Conservation (phyloP, 768 basidiomycete genomes). For the Galerina marginata region DNA sequence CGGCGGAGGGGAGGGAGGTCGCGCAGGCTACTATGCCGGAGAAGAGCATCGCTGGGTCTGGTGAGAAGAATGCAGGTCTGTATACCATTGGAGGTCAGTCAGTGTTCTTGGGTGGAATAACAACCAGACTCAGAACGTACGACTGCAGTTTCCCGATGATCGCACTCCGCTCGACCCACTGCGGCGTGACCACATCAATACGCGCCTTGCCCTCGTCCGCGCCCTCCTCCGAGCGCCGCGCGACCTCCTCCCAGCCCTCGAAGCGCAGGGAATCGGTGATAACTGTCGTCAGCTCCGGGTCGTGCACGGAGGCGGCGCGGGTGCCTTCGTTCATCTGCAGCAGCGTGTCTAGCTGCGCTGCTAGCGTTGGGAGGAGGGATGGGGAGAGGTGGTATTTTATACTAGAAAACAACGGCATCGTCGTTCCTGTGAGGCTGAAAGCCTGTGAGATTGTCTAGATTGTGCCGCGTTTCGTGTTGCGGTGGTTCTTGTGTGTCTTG, state of each 20-base stretch:
- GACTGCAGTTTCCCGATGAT: slow-evolving; percentile 61
- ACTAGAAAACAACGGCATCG: slow-evolving; percentile 7
- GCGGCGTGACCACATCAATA: slow-evolving; percentile 34
- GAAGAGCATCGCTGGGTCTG: slow-evolving; percentile 80
- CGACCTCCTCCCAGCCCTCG: slow-evolving; percentile 57
- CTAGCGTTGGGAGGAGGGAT: slow-evolving; percentile 48
- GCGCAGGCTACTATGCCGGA: slow-evolving; percentile 79
- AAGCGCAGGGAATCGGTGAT: slow-evolving; percentile 62
- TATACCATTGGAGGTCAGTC: slow-evolving; percentile 23
- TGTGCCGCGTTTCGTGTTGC: too few species aligned
- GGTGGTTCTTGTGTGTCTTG: too few species aligned
- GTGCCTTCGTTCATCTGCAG: slow-evolving; percentile 60
- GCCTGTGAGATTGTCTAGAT: too few species aligned
- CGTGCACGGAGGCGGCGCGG: slow-evolving; percentile 31
- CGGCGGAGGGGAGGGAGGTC: slow-evolving; percentile 63
- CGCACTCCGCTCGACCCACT: slow-evolving; percentile 75
- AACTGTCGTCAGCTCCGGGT: slow-evolving; percentile 53
- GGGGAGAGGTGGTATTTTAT: slow-evolving; percentile 43
- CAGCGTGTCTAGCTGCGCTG: slow-evolving; percentile 48
- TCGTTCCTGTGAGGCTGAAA: not conserved
- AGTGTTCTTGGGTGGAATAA: not conserved
- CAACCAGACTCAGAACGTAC: slow-evolving; percentile 40
- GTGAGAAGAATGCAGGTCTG: slow-evolving; percentile 63
- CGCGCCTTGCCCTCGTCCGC: slow-evolving; percentile 32
- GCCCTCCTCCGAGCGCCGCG: slow-evolving; percentile 29